A percentile compares a stretch with the other conserved stretches of the same genome.
Conservation (phyloP, 768 basidiomycete species). For the Boletus tylopilopsis region DNA sequence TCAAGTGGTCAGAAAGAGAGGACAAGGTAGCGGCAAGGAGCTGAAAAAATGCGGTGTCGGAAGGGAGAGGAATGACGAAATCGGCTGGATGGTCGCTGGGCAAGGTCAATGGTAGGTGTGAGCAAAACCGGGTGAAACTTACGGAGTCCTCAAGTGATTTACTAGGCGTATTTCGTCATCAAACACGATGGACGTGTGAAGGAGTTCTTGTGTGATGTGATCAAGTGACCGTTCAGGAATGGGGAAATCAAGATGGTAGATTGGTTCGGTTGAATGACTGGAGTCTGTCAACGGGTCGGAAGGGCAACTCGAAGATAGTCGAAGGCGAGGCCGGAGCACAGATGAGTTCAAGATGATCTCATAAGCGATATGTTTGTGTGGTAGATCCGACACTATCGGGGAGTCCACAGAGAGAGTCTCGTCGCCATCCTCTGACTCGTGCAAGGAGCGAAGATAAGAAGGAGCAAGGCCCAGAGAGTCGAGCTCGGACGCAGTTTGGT, state of each 20-base stretch:
- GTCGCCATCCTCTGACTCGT: slow-evolving; percentile 21
- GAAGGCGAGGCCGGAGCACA: slow-evolving; percentile 53
- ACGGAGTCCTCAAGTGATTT: slow-evolving; percentile 4
- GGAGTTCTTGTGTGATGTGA: slow-evolving; percentile 6
- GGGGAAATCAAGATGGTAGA: slow-evolving; percentile 10
- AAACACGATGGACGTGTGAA: neutral
- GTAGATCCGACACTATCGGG: neutral
- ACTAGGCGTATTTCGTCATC: neutral
- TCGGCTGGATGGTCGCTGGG: slow-evolving; percentile 35
- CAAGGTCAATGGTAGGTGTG: neutral
- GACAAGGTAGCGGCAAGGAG: slow-evolving; percentile 61
- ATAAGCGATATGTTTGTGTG: slow-evolving; percentile 42
- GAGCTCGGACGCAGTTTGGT: slow-evolving; percentile 76
- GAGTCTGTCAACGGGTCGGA: neutral
- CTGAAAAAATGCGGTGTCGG: slow-evolving; percentile 78
- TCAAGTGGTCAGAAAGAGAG: slow-evolving; percentile 50
- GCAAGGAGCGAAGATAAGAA: slow-evolving; percentile 42
- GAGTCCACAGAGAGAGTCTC: neutral
- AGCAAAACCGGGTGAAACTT: neutral
- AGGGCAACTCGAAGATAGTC: slow-evolving; percentile 41
- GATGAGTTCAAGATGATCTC: slow-evolving; percentile 50
- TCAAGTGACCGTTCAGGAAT: slow-evolving; percentile 10
- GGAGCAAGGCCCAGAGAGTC: slow-evolving; percentile 61
- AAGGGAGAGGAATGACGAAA: slow-evolving; percentile 73
- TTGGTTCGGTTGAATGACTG: neutral